Evolutionary conservation across 139 green algal genomes (phyloP).

Genomic region (Chlorokybus atmophyticus): DNA sequence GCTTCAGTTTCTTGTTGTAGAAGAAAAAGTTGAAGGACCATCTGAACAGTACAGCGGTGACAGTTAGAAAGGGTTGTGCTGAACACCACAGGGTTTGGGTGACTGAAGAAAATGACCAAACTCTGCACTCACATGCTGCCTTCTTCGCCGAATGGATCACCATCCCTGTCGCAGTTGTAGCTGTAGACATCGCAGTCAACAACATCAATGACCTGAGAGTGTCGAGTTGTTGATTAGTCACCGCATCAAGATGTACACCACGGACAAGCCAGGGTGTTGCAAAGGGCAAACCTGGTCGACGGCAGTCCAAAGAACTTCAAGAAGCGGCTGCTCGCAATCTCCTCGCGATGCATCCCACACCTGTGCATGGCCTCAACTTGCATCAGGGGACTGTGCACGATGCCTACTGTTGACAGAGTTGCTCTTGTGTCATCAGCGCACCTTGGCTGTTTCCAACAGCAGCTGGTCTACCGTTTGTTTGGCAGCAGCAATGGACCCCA

Average conservation of each 20-base stretch:
- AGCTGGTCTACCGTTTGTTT: slow-evolving; percentile 75
- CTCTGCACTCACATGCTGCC: slow-evolving; percentile 19
- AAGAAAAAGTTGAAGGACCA: slow-evolving; percentile 99
- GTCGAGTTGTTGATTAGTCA: too few species aligned
- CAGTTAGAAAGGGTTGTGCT: neutral
- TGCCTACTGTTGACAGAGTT: too few species aligned
- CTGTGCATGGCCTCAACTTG: too few species aligned
- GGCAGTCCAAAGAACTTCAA: slow-evolving; percentile 52
- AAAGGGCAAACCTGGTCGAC: slow-evolving; percentile 67
- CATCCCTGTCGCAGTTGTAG: slow-evolving; percentile 28
- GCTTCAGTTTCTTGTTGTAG: slow-evolving; percentile 91
- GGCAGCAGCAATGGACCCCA: slow-evolving; percentile 41
- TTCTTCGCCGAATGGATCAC: slow-evolving; percentile 28
- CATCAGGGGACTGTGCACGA: too few species aligned
- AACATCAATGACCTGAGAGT: slow-evolving; percentile 72
- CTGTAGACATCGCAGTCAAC: slow-evolving; percentile 88
- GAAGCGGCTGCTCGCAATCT: slow-evolving; percentile 44
- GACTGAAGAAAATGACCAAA: neutral
- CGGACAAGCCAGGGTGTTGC: too few species aligned
- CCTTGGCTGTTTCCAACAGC: slow-evolving; percentile 56
- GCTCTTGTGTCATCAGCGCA: slow-evolving; percentile 7
- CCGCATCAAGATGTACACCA: too few species aligned
- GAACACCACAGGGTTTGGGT: neutral
- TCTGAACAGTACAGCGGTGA: slow-evolving; percentile 26
- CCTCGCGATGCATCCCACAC: slow-evolving; percentile 72